Base-by-base conservation (phyloP, 305 asterid genomes). In the Salvia sclarea region DNA sequence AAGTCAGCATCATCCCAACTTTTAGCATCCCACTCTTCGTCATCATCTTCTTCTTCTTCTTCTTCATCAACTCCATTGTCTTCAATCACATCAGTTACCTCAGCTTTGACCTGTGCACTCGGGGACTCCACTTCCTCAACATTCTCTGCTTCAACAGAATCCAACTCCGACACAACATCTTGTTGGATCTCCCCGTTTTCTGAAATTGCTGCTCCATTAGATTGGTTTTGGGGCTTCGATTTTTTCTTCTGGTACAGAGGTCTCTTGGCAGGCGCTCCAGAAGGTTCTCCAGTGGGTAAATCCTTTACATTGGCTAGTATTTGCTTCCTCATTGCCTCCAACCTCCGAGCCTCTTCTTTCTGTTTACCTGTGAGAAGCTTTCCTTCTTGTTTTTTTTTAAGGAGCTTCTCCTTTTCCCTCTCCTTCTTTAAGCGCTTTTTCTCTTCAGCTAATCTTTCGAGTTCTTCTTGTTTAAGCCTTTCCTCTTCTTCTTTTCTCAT, bases 21-120 rank as follows among this genome's bases (percentile, higher is more conserved):
- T 82, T 90, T 95, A 58, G 96, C 92, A 92, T 95, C 99, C 99
- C 99, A 95, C 66, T 92, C 98, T 64, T 85, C 96, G 60, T 88
- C 95, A 53, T 92, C 91, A 5, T 87, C 95, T 0, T 84, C 91
- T 0, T 85, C 89, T 58, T 80, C 81, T 31, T 38, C 55, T 41
- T 61, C 53, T 3, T 67, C 89, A 61, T 83, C 83, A 71, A 73
- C 67, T 79, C 78, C 95, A 76, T 84, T 88, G 80, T 91, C 96
- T 73, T 78, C 86, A 57, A 66, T 75, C 58, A 48, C 66, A 79
- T 72, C 89, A 80, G 76, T 41, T 63, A n/a, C 72, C 53, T 76
- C 87, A 62, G 66, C 68, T 72, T 76, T 81, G 55, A 81, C 83
- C 64, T 81, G 82, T 17, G 61, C 81, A 66, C 68, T 81, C 56